Evolutionary conservation across 78 protist genomes (phyloP).

Genomic region (Dictyostelium capitatum): DNA sequence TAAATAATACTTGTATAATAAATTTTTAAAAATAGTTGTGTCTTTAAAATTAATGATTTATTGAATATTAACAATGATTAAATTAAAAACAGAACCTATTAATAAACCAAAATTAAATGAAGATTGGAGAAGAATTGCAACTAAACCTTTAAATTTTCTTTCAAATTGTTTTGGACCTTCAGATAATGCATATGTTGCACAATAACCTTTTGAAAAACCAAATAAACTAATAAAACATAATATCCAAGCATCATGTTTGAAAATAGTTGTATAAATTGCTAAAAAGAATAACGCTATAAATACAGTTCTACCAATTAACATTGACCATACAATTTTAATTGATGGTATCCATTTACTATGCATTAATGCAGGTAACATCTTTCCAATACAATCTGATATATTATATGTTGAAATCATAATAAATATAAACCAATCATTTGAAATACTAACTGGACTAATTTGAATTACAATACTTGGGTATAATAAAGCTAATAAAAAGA

Average conservation of each 20-base stretch:
- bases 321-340: neutral
- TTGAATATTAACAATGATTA: neutral
- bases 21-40: too few species aligned
- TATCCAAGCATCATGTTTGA: neutral
- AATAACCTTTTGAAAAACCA: constrained; percentile 58
- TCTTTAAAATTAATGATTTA: too few species aligned
- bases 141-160: constrained; percentile 29
- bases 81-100: neutral
- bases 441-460: neutral
- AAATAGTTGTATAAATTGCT: neutral
- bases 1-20: too few species aligned
- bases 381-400: constrained; percentile 48
- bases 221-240: constrained; percentile 15
- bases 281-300: constrained; percentile 34
- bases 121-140: neutral
- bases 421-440: constrained; percentile 30
- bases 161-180: constrained; percentile 41
- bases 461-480: constrained; percentile 54
- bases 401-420: constrained; percentile 2
- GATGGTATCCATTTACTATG: constrained; percentile 31
- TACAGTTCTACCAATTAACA: constrained; percentile 8
- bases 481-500: neutral
- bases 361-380: constrained; percentile 8
- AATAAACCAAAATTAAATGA: neutral
- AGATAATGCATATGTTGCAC: neutral